Evolutionary conservation across 129 eudicot genomes (phyloP).

Genomic region (Silybum marianum): DNA sequence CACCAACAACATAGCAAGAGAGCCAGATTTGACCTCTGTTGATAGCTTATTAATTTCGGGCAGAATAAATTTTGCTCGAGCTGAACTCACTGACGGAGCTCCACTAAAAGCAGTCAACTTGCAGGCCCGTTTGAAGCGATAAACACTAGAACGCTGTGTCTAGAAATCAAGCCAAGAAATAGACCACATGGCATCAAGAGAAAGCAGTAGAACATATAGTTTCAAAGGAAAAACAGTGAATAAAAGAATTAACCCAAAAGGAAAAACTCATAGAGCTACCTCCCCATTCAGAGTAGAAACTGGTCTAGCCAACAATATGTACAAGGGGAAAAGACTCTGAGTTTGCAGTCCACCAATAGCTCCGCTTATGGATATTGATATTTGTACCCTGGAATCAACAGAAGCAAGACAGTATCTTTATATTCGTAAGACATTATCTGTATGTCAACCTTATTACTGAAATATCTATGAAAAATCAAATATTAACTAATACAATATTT

Average conservation of each 20-base stretch:
- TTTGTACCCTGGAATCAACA: slow-evolving; percentile 58
- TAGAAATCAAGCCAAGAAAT: slow-evolving; percentile 2
- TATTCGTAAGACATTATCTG: not conserved
- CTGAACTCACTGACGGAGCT: slow-evolving; percentile 33
- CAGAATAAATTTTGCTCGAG: slow-evolving; percentile 62
- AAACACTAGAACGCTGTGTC: slow-evolving; percentile 65
- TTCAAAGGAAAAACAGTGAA: not conserved
- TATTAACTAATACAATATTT: not conserved
- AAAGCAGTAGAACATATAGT: slow-evolving; percentile 14
- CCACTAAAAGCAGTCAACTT: slow-evolving; percentile 46
- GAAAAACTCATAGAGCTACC: slow-evolving; percentile 38
- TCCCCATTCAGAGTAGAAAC: slow-evolving; percentile 45
- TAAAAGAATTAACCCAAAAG: not conserved
- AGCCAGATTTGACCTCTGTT: slow-evolving; percentile 57
- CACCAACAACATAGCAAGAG: slow-evolving; percentile 66
- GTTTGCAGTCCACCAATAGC: slow-evolving; percentile 46
- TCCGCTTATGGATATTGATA: slow-evolving; percentile 66
- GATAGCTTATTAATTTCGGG: slow-evolving; percentile 80
- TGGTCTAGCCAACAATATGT: slow-evolving; percentile 71
- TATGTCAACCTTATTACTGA: not conserved
- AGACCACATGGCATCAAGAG: slow-evolving; percentile 35
- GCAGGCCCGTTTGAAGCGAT: slow-evolving; percentile 58
- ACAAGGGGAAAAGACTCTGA: slow-evolving; percentile 63
- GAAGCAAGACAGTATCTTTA: slow-evolving; percentile 24
- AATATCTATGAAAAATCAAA: slow-evolving; percentile 3